Percentiles rank a stretch among this genome's conserved stretches.
These are phyloP conservation scores for Hamamelis virginiana DNA, from an alignment of 164 flowering plant genomes.

Conservation along the genomic window DNA sequence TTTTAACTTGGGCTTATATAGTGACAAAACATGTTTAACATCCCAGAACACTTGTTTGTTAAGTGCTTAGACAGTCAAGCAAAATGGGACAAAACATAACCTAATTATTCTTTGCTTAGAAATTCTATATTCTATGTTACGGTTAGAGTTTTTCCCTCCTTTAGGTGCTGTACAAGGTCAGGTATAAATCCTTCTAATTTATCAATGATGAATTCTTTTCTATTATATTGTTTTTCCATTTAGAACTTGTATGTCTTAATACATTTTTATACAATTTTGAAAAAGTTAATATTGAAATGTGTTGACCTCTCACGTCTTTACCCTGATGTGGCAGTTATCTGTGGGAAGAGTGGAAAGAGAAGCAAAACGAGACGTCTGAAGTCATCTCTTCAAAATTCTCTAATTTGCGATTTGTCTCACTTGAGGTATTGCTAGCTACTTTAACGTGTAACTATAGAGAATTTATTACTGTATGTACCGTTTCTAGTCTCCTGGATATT, in stretches of 20 bases:
- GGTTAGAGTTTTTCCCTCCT: neutral
- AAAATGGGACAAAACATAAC: neutral
- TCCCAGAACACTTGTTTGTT: too few relatives aligned
- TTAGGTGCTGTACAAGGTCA: neutral
- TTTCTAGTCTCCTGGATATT: neutral
- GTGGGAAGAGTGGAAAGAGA: constrained; percentile 96
- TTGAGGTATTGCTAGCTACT: constrained; percentile 58
- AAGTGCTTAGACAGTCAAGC: too few relatives aligned
- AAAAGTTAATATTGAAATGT: neutral
- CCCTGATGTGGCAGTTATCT: constrained; percentile 58
- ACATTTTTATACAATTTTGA: neutral
- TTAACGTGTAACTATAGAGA: neutral
- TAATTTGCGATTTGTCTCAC: constrained; percentile 70
- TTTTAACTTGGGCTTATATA: too few relatives aligned
- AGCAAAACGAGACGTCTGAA: constrained; percentile 57
- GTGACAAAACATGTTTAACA: too few relatives aligned
- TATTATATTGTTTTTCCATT: neutral
- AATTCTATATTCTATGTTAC: neutral
- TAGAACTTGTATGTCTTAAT: neutral
- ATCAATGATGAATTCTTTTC: neutral
- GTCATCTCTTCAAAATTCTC: constrained; percentile 54
- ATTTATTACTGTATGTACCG: neutral
- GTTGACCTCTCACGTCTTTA: neutral
- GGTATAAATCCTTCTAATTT: neutral
- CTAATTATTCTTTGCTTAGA: neutral